Evolutionary conservation across 805 yeast genomes (phyloP), one percentile per base, ranked within the genome.

Genomic region (Candida cerambycidarum): DNA sequence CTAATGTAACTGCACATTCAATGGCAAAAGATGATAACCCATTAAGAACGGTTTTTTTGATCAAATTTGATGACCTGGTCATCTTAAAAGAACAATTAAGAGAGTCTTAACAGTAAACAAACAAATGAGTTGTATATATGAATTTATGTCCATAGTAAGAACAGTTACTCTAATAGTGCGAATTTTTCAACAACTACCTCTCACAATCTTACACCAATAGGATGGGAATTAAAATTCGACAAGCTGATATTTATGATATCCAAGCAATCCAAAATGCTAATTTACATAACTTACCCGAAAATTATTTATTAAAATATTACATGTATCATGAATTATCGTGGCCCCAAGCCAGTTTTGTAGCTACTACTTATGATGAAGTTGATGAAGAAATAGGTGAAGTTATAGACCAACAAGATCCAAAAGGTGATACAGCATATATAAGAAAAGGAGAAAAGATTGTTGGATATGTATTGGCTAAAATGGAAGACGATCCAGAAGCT

Each of bases 281-380:
- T 61, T 69, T 90, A 62, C 85, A 85, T 51, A 92, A 92, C 58
- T 71, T 93, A 47, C 99, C 99, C 5, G 99, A 93, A 62, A 93
- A 93, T 67, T 93, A 93, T 61, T 83, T 86, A 50, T 69, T 90
- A 63, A 89, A 90, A 63, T 93, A 89, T 67, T 93, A 93, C 67
- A 78, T 93, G 75, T 93, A 93, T 65, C 99, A 93, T 65, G 77
- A 89, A 7, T 69, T 92, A 39, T 83, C 97, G 28, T 93, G 99
- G 99, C 99, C 99, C 1, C 96, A 92, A 61, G 95, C 95, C 11
- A 87, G 96, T 31, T 93, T 83, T 69, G 98, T 93, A 28, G 99
- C 99, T 13, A 84, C 92, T 1, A 83, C 93, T 1, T 79, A 83
- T 19, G 85, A 79, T 49, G 64, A 58, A 18, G 49, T 56, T 31